Conservation (phyloP, 2,329 filamentous ascomycete genomes). For the Colletotrichum incanum region DNA sequence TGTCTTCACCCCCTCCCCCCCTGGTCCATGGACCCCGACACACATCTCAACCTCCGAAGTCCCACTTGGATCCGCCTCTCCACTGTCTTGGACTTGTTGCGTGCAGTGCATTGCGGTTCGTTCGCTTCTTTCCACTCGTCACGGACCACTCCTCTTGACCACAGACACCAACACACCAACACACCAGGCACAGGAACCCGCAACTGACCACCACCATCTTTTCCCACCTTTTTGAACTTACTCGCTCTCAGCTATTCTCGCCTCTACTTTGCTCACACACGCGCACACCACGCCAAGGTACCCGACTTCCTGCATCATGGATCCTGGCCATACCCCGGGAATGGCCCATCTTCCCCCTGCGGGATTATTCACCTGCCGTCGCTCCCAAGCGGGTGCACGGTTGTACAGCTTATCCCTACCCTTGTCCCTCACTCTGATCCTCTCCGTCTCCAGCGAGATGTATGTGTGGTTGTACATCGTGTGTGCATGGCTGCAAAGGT, state of each 20-base stretch:
- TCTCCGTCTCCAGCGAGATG: slow-evolving; percentile 18
- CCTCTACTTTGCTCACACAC: slow-evolving; percentile 6
- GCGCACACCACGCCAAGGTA: slow-evolving; percentile 6
- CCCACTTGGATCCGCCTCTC: slow-evolving; percentile 22
- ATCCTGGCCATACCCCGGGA: slow-evolving; percentile 21
- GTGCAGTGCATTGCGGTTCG: slow-evolving; percentile 28
- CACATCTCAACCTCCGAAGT: slow-evolving; percentile 37
- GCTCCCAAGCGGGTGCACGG: slow-evolving; percentile 40
- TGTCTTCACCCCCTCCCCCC: not conserved
- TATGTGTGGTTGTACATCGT: slow-evolving; percentile 20
- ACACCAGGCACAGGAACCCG: slow-evolving; percentile 21
- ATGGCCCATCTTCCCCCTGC: slow-evolving; percentile 27
- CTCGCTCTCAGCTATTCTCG: slow-evolving; percentile 12
- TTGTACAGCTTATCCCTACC: slow-evolving; percentile 40
- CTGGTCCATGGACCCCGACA: slow-evolving; percentile 27
- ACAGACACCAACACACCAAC: slow-evolving; percentile 27
- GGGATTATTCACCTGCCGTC: slow-evolving; percentile 43
- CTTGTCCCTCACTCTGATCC: slow-evolving; percentile 21
- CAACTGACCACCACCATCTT: slow-evolving; percentile 8
- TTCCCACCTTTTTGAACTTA: not conserved
- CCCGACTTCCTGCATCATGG: slow-evolving; percentile 23
- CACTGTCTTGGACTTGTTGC: slow-evolving; percentile 27
- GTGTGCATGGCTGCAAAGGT: slow-evolving; percentile 25
- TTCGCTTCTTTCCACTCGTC: slow-evolving; percentile 32
- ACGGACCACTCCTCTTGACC: slow-evolving; percentile 27